phyloP scores from a whole-genome alignment of 441 rosid species.

The Mallotus japonicus region DNA sequence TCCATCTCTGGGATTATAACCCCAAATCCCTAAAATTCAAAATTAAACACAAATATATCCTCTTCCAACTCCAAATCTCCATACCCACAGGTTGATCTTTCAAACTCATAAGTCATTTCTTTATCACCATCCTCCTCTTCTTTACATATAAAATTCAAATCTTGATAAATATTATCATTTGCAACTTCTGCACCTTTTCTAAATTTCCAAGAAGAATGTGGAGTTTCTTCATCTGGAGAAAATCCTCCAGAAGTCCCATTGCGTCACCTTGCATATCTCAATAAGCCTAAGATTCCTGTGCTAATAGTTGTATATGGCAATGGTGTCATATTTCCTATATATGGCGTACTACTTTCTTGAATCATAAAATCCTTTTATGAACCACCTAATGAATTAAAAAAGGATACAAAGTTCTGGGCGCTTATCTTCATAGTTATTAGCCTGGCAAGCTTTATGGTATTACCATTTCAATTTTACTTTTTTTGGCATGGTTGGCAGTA shows the following conservation, averaged over 20 bases:
- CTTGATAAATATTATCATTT: too few species aligned
- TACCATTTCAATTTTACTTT: conserved; percentile 50
- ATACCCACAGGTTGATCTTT: too few species aligned
- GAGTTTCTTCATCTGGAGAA: conserved; percentile 20
- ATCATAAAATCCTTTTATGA: conserved; percentile 53
- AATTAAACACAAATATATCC: too few species aligned
- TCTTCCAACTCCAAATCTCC: too few species aligned
- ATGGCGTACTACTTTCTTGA: conserved; percentile 51
- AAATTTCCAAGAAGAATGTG: conserved; percentile 20
- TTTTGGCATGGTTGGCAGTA: conserved; percentile 64
- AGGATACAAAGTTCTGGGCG: conserved; percentile 65
- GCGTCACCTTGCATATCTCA: conserved; percentile 51
- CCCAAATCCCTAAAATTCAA: too few species aligned
- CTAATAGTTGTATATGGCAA: conserved; percentile 43
- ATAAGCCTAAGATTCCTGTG: conserved; percentile 64
- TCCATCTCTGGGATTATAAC: too few species aligned
- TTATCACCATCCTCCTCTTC: too few species aligned
- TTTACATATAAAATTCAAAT: too few species aligned
- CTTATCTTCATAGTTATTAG: conserved; percentile 51
- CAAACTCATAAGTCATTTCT: too few species aligned
- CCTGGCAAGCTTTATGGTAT: conserved; percentile 39
- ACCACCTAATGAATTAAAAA: conserved; percentile 45
- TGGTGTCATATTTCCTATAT: conserved; percentile 59
- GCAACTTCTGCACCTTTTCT: too few species aligned
- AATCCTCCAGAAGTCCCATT: conserved; percentile 42